phyloP scores from a whole-genome alignment of 176 grass and related monocot genomes.

The Oryza glaberrima region DNA sequence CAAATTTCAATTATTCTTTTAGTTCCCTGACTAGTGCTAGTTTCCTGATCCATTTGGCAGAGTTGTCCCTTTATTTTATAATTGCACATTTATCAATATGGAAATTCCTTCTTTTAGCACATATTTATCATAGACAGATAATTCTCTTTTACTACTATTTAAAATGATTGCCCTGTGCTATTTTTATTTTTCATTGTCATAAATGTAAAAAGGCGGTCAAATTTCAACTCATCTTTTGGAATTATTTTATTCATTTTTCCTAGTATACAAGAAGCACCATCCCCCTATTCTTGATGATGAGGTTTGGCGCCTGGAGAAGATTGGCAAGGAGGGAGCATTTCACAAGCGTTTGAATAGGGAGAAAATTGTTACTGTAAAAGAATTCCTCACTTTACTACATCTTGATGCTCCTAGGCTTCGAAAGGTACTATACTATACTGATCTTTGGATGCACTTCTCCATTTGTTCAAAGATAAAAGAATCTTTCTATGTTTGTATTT shows the following conservation, averaged over 20 bases:
- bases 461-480: slow-evolving; percentile 15
- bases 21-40: slow-evolving; percentile 19
- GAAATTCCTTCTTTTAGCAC: slow-evolving; percentile 2
- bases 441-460: slow-evolving; percentile 6
- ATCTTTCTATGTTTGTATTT: slow-evolving; percentile 11
- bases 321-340: slow-evolving; percentile 95
- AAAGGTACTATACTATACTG: slow-evolving; percentile 58
- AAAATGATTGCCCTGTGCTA: too few relatives aligned
- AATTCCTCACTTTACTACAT: slow-evolving; percentile 75
- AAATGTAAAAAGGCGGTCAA: too few relatives aligned
- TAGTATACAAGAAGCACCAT: slow-evolving; percentile 99
- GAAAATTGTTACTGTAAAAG: slow-evolving; percentile 77
- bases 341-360: slow-evolving; percentile 85
- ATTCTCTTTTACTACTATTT: too few relatives aligned
- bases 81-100: neutral
- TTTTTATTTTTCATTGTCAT: too few relatives aligned
- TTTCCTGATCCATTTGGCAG: neutral
- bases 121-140: neutral
- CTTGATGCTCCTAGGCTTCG: slow-evolving; percentile 68
- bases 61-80: slow-evolving; percentile 21
- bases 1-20: slow-evolving; percentile 35
- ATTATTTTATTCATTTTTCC: neutral
- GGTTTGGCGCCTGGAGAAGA: slow-evolving; percentile 96
- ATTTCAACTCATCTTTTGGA: too few relatives aligned
- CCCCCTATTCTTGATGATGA: slow-evolving; percentile 87